phyloP scores from a whole-genome alignment of 2,329 filamentous ascomycete species.

The Colletotrichum trifolii region DNA sequence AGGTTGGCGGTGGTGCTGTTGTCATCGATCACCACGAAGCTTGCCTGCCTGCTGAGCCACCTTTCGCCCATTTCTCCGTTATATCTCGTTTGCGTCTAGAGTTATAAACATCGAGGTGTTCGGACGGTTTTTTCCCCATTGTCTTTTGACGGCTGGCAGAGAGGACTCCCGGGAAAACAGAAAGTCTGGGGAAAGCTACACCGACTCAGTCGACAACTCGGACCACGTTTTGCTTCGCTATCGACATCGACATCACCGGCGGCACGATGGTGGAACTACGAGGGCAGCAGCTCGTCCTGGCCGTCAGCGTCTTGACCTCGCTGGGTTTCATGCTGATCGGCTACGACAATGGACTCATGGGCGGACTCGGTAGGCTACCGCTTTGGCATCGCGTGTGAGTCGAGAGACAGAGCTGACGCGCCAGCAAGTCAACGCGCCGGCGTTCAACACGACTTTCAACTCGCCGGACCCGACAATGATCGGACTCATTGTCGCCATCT shows the following conservation, averaged over 20 bases:
- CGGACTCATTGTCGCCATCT: slow-evolving; percentile 59
- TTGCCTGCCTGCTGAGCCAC: not conserved
- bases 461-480: slow-evolving; percentile 53
- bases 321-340: slow-evolving; percentile 61
- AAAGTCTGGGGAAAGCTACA: too few relatives aligned
- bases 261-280: slow-evolving; percentile 24
- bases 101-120: slow-evolving; percentile 26
- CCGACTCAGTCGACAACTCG: too few relatives aligned
- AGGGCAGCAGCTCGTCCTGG: slow-evolving; percentile 52
- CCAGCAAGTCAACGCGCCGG: slow-evolving; percentile 48
- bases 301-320: slow-evolving; percentile 57
- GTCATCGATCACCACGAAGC: slow-evolving; percentile 16
- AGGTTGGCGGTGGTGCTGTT: not conserved
- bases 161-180: not conserved
- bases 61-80: slow-evolving; percentile 13
- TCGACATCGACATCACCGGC: not conserved
- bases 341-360: slow-evolving; percentile 59
- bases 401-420: slow-evolving; percentile 36
- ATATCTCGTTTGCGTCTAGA: too few relatives aligned
- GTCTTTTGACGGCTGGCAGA: not conserved
- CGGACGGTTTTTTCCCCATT: not conserved
- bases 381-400: too few relatives aligned
- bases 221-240: not conserved
- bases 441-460: slow-evolving; percentile 54
- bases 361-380: slow-evolving; percentile 44